Evolutionary conservation across 2,329 filamentous ascomycete species (phyloP).

Genomic region (Boeremia exigua): DNA sequence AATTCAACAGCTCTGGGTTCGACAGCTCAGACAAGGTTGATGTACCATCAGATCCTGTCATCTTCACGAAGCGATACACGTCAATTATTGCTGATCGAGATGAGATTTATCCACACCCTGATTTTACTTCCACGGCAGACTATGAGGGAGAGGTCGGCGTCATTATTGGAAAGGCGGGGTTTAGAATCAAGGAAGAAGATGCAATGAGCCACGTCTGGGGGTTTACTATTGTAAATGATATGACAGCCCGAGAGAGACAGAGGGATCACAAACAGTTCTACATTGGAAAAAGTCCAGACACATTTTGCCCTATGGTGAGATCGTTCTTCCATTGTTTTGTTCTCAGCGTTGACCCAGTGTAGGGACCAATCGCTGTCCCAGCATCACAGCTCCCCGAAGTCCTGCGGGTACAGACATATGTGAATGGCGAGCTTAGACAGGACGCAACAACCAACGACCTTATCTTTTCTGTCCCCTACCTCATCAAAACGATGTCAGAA

Average conservation of each 20-base stretch:
- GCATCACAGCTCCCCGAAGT: constrained; percentile 52
- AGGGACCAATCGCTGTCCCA: constrained; percentile 61
- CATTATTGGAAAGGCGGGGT: constrained; percentile 60
- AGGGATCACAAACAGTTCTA: constrained; percentile 64
- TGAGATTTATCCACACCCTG: constrained; percentile 54
- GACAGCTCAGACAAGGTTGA: constrained; percentile 63
- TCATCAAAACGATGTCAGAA: constrained; percentile 56
- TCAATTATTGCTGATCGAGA: constrained; percentile 59
- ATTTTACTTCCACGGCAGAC: constrained; percentile 59
- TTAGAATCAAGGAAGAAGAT: constrained; percentile 51
- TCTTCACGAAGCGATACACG: constrained; percentile 62
- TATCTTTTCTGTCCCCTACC: constrained; percentile 54
- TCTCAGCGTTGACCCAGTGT: not conserved
- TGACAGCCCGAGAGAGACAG: constrained; percentile 33
- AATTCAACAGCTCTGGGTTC: constrained; percentile 63
- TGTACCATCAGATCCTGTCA: constrained; percentile 60
- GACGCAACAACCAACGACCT: constrained; percentile 55
- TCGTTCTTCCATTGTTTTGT: not conserved
- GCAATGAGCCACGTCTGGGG: constrained; percentile 63
- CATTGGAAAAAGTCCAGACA: constrained; percentile 63
- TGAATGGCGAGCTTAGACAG: constrained; percentile 58
- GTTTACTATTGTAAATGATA: constrained; percentile 59
- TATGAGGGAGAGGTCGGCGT: constrained; percentile 65
- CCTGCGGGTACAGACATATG: constrained; percentile 53
- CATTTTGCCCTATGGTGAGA: constrained; percentile 61